Base-by-base conservation (phyloP, 2,329 filamentous ascomycete genomes). In the Endocalyx cinctus region DNA sequence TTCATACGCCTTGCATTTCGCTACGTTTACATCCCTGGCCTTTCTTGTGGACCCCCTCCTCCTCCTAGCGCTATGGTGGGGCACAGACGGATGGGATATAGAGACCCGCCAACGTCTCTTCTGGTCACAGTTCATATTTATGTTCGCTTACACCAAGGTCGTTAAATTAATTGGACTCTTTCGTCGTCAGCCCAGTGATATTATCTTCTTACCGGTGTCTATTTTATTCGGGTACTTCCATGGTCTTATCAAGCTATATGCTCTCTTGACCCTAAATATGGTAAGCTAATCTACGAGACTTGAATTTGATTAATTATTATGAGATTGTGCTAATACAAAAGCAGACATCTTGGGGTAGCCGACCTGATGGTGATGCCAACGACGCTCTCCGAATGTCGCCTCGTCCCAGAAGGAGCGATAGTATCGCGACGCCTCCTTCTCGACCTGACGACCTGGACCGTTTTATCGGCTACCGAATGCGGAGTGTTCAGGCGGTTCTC, bases 341-440 rank as follows among this genome's bases (percentile, higher is more conserved):
- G 38, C 56, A 96, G 89, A 96, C 89, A 27, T 90, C 88, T 33
- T 96, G 89, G 89, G 89, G 89, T 55, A 95, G 87, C 64, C 83
- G 89, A 62, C 86, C 87, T 51, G 89, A 92, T 51, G 89, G 87
- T 55, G 89, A 96, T 62, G 75, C 83, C 47, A 84, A 94, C 61
- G 84, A 94, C 60, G 74, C 74, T 43, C 72, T 79, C 48, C 80
- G 84, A 54, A 79, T 86, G 67, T 75, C 63, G 25, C 66, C 59
- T 19, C 60, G 63, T 23, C 69, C 70, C 12, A 55, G 41, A 28
- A 54, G 50, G 31, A 60, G 55, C 43, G 52, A 61, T 32, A 61
- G 52, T 39, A 51, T 63, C 42, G 45, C 51, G 16, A 62, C 56
- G 6, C 60, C 59, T 20, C 19, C 19, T 26, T 43, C 52, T 14